phyloP scores from a whole-genome alignment of 2,329 filamentous ascomycete genomes.

The Dissoconium aciculare region DNA sequence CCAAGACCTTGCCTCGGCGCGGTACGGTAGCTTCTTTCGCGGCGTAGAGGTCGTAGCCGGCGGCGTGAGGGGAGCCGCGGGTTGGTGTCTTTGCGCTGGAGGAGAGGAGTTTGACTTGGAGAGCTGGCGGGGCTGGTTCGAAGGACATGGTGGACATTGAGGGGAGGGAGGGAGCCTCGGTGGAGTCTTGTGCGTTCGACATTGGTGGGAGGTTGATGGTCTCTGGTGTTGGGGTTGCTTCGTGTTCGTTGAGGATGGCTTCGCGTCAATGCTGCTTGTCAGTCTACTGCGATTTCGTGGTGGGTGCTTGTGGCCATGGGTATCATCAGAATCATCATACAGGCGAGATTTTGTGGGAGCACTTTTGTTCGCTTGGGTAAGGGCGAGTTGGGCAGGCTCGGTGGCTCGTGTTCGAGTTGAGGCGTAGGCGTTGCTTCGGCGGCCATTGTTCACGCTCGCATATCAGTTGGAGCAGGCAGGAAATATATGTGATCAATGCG shows the following conservation, averaged over 20 bases:
- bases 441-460: conserved; percentile 21
- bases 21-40: conserved; percentile 62
- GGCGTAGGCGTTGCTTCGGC: conserved; percentile 20
- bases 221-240: conserved; percentile 22
- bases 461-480: too few species aligned
- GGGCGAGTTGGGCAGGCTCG: conserved; percentile 54
- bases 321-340: conserved; percentile 12
- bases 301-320: conserved; percentile 1
- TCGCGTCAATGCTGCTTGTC: conserved; percentile 3
- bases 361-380: conserved; percentile 66
- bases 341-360: conserved; percentile 24
- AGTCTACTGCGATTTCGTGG: conserved; percentile 1
- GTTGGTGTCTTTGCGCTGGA: conserved; percentile 68
- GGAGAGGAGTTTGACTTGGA: conserved; percentile 80
- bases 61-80: conserved; percentile 74
- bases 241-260: conserved; percentile 25
- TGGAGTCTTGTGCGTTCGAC: conserved; percentile 6
- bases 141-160: conserved; percentile 19
- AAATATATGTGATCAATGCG: too few species aligned
- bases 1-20: conserved; percentile 65
- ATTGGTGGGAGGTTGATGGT: conserved; percentile 14
- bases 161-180: conserved; percentile 8
- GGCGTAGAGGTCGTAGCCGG: conserved; percentile 82
- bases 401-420: conserved; percentile 30
- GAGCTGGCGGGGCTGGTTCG: conserved; percentile 38